Evolutionary conservation across 2,329 filamentous ascomycete species (phyloP).

Genomic region (Monascus ruber): DNA sequence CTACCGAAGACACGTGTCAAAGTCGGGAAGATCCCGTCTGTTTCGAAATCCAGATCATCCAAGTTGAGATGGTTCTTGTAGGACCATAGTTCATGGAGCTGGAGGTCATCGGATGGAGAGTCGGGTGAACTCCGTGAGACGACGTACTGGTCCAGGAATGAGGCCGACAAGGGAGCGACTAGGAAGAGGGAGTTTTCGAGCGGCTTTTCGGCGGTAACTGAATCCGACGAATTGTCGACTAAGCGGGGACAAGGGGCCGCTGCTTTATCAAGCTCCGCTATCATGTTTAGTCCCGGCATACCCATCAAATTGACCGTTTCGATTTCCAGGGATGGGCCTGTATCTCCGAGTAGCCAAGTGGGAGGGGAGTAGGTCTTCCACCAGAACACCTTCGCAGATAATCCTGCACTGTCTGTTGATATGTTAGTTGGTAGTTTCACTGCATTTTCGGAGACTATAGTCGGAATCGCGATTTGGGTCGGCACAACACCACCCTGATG

Average conservation of each 20-base stretch:
- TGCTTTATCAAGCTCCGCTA: constrained; percentile 23
- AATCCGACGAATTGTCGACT: constrained; percentile 6
- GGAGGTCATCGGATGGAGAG: constrained; percentile 10
- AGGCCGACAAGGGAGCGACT: constrained; percentile 35
- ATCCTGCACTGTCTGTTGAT: constrained; percentile 2
- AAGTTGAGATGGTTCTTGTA: constrained; percentile 38
- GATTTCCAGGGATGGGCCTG: constrained; percentile 20
- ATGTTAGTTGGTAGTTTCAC: constrained; percentile 2
- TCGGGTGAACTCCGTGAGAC: constrained; percentile 5
- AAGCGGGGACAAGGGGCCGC: constrained; percentile 18
- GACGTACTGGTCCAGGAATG: constrained; percentile 30
- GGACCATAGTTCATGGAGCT: constrained; percentile 31
- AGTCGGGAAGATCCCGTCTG: constrained; percentile 37
- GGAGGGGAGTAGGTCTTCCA: constrained; percentile 47
- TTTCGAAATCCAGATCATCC: constrained; percentile 41
- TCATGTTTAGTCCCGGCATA: constrained; percentile 30
- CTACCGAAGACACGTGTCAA: constrained; percentile 36
- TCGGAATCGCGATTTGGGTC: constrained; percentile 36
- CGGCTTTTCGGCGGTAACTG: constrained; percentile 2
- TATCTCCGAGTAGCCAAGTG: constrained; percentile 37
- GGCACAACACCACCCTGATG: constrained; percentile 44
- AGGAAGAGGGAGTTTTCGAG: constrained; percentile 21
- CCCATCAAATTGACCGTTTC: constrained; percentile 40
- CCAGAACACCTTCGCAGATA: constrained; percentile 35
- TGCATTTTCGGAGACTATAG: constrained; percentile 21